Evolutionary conservation across 805 yeast genomes (phyloP).

Genomic region (Grigorovia humatica): DNA sequence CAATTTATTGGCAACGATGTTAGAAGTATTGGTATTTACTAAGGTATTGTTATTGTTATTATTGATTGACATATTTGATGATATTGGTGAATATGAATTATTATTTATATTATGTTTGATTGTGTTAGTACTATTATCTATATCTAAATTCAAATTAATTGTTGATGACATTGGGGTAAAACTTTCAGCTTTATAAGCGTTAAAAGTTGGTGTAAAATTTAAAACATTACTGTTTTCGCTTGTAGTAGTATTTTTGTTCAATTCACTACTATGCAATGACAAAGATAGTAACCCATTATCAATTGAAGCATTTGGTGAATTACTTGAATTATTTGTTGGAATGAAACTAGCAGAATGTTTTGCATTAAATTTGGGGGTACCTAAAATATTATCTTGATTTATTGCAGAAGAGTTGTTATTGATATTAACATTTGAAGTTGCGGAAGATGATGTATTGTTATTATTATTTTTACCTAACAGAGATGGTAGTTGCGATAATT

Average conservation of each 20-base stretch:
- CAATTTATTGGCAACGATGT: neutral
- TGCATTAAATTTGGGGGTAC: conserved; percentile 34
- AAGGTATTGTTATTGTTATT: neutral
- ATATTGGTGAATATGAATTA: neutral
- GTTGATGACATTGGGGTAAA: conserved; percentile 23
- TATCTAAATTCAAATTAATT: conserved; percentile 8
- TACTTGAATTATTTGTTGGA: conserved; percentile 27
- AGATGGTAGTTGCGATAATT: conserved; percentile 1
- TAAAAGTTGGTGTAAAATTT: conserved; percentile 19
- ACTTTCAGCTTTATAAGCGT: conserved; percentile 24
- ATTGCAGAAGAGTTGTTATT: conserved; percentile 11
- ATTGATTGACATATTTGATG: neutral
- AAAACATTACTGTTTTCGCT: neutral
- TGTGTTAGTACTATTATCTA: neutral
- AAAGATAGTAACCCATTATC: neutral
- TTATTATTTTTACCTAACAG: neutral
- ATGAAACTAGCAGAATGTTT: conserved; percentile 46
- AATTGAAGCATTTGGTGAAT: neutral
- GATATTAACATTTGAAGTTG: conserved; percentile 6
- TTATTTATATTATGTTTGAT: neutral
- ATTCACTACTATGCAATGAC: neutral
- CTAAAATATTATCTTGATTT: conserved; percentile 7
- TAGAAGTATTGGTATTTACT: neutral
- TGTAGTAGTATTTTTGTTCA: neutral
- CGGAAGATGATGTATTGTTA: neutral